A percentile compares a stretch with the other conserved stretches of the same genome.
Conservation (phyloP, 257 asterid genomes). For the Solanum bulbocastanum region DNA sequence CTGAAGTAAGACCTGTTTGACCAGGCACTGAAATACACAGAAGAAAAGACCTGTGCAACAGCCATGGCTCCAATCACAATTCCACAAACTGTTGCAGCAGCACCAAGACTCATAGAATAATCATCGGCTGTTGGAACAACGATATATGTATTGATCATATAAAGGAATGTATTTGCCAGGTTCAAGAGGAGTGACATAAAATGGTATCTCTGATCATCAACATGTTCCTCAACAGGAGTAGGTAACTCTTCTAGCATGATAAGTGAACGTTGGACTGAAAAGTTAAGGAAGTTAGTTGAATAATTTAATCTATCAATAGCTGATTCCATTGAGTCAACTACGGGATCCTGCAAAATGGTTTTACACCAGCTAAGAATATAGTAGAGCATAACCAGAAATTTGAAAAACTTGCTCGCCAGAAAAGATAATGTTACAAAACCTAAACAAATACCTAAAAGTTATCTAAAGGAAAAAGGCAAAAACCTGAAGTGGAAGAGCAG, state of each 20-base stretch:
- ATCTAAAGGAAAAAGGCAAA: neutral
- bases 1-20: constrained; percentile 82
- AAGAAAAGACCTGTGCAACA: constrained; percentile 91
- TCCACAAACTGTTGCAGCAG: constrained; percentile 97
- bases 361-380: constrained; percentile 5
- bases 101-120: constrained; percentile 93
- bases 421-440: neutral
- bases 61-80: constrained; percentile 97
- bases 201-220: constrained; percentile 74
- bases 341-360: constrained; percentile 58
- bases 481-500: constrained; percentile 75
- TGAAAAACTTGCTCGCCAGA: neutral
- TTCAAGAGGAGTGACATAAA: constrained; percentile 84
- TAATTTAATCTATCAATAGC: constrained; percentile 77
- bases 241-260: constrained; percentile 95
- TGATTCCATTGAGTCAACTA: constrained; percentile 68
- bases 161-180: constrained; percentile 89
- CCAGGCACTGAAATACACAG: constrained; percentile 99
- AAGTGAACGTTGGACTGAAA: constrained; percentile 91
- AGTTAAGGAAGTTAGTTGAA: constrained; percentile 82
- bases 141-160: constrained; percentile 94
- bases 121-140: constrained; percentile 99
- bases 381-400: neutral
- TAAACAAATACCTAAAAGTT: neutral
- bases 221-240: constrained; percentile 44